Base-by-base conservation (phyloP, 176 grass and related monocot genomes). In the Canna indica region DNA sequence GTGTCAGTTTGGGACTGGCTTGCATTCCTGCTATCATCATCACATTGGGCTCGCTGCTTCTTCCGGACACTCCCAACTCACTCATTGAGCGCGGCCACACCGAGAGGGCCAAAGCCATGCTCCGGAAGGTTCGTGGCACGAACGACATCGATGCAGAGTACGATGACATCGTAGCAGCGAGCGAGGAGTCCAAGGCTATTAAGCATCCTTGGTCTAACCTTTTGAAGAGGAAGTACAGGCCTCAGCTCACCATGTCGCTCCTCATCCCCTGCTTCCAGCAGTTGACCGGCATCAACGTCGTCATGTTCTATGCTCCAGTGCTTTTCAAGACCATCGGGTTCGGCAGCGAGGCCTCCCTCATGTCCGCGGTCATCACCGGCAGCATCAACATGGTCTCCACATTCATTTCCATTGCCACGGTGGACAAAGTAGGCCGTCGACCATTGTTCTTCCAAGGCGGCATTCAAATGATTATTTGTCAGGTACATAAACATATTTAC, bases 271-370 rank as follows among this genome's bases (percentile, higher is more conserved):
- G 79, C 78, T 88, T 88, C 86, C 86, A 88, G 78, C 86, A 88
- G 79, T 77, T 88, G 1, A 84, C 86, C 0, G 86, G 86, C 3
- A 88, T 88, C 86, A 88, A 88, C 86, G 86, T 81, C 36, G 79
- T 88, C 78, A 88, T 88, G 86, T 88, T 88, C 86, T 88, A 88
- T 82, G 86, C 86, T 1, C 86, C 86, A 0, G 86, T 88, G 59
- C 86, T 88, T 17, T 88, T 88, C 79, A 53, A 88, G 9, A 88
- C 86, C 9, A 78, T 88, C 7, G 86, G 86, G 0, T 84, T 84
- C 86, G 83, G 80, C 64, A 41, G 16, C 72, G 86, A 88, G 71
- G 82, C 86, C 9, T 84, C 86, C 13, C 86, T 88, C 81, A 84
- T 84, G 86, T 88, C 86, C 14, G 76, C 86, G 59, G 78, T 88